These are phyloP conservation scores for Thuja plicata DNA, from an alignment of 83 land plant species.

Conservation along the genomic window DNA sequence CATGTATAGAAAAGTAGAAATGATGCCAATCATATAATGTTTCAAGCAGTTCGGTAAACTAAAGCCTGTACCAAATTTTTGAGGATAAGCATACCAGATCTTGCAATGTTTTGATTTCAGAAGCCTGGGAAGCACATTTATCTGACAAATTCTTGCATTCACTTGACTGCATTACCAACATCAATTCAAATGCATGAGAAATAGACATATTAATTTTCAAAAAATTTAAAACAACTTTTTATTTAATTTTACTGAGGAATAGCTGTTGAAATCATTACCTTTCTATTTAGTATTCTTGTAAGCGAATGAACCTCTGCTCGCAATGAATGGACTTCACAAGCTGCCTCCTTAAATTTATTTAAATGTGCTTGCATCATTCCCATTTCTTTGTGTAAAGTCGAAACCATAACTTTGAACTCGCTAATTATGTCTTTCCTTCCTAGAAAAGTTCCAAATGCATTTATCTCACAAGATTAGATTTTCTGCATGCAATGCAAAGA, in stretches of 20 bases:
- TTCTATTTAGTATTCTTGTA: slow-evolving; percentile 59
- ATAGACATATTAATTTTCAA: background rate
- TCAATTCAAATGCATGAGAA: background rate
- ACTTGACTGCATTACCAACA: slow-evolving; percentile 41
- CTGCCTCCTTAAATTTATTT: slow-evolving; percentile 74
- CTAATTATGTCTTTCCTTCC: slow-evolving; percentile 84
- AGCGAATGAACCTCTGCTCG: slow-evolving; percentile 83
- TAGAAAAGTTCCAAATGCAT: slow-evolving; percentile 21
- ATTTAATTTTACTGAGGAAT: background rate
- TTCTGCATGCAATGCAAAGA: slow-evolving; percentile 1
- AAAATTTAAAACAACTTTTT: background rate
- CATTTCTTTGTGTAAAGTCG: slow-evolving; percentile 85
- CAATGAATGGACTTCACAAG: slow-evolving; percentile 67
- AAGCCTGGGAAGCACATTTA: slow-evolving; percentile 52
- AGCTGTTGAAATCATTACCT: slow-evolving; percentile 39
- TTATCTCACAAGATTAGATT: slow-evolving; percentile 10
- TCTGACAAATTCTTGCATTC: slow-evolving; percentile 61
- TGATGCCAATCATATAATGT: slow-evolving; percentile 3
- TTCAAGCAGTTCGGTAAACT: background rate
- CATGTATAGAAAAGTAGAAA: slow-evolving; percentile 12
- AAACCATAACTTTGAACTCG: slow-evolving; percentile 77
- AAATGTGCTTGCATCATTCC: slow-evolving; percentile 77
- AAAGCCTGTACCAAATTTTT: background rate
- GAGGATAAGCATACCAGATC: slow-evolving; percentile 46
- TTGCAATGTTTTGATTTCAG: slow-evolving; percentile 63